phyloP scores from a whole-genome alignment of 2,329 filamentous ascomycete species.

The Exophiala viscosa region DNA sequence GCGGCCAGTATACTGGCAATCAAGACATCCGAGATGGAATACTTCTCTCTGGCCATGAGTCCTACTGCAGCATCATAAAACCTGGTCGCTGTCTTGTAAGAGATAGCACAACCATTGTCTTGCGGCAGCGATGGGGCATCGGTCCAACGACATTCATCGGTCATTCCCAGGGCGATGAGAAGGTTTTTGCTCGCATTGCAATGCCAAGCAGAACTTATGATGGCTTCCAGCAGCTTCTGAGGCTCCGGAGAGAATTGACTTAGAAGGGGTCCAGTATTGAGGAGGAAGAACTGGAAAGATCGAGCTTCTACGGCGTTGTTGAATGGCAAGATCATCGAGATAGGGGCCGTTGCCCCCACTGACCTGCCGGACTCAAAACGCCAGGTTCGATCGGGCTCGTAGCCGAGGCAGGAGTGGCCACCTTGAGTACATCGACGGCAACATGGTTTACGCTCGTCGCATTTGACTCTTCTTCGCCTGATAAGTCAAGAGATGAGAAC shows the following conservation, averaged over 20 bases:
- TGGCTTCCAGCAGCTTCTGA: not conserved
- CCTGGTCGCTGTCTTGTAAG: too few species aligned
- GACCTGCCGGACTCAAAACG: not conserved
- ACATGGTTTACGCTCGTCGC: not conserved
- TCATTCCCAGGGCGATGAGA: not conserved
- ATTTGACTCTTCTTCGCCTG: not conserved
- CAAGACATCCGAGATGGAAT: too few species aligned
- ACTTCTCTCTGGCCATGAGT: too few species aligned
- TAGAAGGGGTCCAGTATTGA: not conserved
- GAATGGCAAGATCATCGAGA: not conserved
- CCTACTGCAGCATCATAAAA: too few species aligned
- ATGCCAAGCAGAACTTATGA: not conserved
- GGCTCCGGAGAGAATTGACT: not conserved
- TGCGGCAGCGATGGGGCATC: too few species aligned
- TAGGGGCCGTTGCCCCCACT: not conserved
- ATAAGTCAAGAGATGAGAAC: too few species aligned
- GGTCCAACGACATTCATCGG: too few species aligned
- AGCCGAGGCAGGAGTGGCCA: not conserved
- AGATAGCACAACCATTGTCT: too few species aligned
- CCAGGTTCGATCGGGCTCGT: not conserved
- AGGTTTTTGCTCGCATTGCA: not conserved
- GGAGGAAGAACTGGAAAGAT: not conserved
- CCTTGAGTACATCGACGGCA: not conserved
- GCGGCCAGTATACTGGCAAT: too few species aligned
- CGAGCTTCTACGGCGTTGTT: not conserved